A percentile compares a stretch with the other conserved stretches of the same genome.
phyloP scores from a whole-genome alignment of 345 rosid species.

The Linum lewisii region DNA sequence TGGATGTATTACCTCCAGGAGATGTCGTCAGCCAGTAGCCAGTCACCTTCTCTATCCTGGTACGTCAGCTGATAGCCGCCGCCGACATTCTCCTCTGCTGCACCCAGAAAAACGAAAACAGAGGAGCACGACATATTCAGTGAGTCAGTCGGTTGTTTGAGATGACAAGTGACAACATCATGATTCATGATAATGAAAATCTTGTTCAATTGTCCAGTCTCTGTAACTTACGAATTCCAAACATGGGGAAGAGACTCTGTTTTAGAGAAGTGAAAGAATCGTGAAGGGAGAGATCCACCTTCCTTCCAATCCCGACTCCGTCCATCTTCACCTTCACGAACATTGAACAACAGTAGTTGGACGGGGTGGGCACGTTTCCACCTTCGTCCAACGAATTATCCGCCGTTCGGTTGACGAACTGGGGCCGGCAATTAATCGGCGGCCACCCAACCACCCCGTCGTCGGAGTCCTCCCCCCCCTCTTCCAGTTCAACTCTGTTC shows the following conservation, averaged over 20 bases:
- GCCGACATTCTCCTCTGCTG: background rate
- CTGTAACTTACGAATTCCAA: background rate
- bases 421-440: background rate
- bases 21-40: conserved; percentile 1
- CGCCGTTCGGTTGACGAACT: too few relatives aligned
- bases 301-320: background rate
- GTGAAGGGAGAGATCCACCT: background rate
- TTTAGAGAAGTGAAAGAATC: background rate
- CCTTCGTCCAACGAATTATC: background rate
- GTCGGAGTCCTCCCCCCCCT: background rate
- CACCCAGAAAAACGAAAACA: background rate
- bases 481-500: background rate
- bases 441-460: conserved; percentile 1
- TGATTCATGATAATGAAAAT: too few relatives aligned
- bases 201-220: background rate
- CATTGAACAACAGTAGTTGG: too few relatives aligned
- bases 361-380: background rate
- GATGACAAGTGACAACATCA: too few relatives aligned
- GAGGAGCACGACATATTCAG: too few relatives aligned
- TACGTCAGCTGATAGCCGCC: background rate
- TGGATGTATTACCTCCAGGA: background rate
- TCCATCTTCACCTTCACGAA: conserved; percentile 2
- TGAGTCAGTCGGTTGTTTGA: too few relatives aligned
- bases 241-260: background rate
- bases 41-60: background rate